A percentile compares a stretch with the other conserved stretches of the same genome.
These are phyloP conservation scores for Arthrobotrys sphaeroides DNA, from an alignment of 2,329 filamentous ascomycete species.

Conservation along the genomic window DNA sequence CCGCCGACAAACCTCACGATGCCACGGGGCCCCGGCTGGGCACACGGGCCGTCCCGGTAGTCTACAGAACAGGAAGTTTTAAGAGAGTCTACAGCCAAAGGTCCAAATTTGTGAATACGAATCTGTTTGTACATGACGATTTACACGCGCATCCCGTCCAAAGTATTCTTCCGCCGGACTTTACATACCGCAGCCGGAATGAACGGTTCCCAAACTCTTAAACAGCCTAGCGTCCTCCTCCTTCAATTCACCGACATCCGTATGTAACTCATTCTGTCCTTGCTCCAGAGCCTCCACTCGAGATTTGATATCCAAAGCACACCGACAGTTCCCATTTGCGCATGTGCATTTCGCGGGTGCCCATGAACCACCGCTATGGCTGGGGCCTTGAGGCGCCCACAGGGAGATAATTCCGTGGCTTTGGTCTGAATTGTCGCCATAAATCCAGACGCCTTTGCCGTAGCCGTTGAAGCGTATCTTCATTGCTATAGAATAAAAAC, in stretches of 20 bases:
- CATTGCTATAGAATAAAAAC: conserved; percentile 31
- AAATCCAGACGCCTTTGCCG: conserved; percentile 47
- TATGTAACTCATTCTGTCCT: neutral
- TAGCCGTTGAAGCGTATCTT: conserved; percentile 51
- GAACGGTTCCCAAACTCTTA: conserved; percentile 23
- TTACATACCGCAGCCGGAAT: conserved; percentile 43
- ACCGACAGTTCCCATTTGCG: conserved; percentile 18
- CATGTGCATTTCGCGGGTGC: conserved; percentile 34
- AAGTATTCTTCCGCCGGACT: neutral
- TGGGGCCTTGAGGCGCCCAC: conserved; percentile 37
- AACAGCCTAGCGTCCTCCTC: neutral
- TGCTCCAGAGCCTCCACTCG: conserved; percentile 19
- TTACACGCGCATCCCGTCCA: neutral
- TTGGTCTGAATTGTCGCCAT: conserved; percentile 49
- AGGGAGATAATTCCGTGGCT: conserved; percentile 42
- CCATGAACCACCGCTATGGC: conserved; percentile 34
- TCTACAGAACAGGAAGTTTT: no score
- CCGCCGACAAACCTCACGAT: no score
- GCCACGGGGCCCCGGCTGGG: no score
- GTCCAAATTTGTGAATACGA: no score
- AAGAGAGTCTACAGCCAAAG: no score
- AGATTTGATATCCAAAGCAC: conserved; percentile 20
- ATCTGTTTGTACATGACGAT: neutral
- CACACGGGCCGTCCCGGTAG: no score
- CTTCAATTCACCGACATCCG: conserved; percentile 2